Conservation (phyloP, 2,329 filamentous ascomycete species). For the Alternaria ventricosa region DNA sequence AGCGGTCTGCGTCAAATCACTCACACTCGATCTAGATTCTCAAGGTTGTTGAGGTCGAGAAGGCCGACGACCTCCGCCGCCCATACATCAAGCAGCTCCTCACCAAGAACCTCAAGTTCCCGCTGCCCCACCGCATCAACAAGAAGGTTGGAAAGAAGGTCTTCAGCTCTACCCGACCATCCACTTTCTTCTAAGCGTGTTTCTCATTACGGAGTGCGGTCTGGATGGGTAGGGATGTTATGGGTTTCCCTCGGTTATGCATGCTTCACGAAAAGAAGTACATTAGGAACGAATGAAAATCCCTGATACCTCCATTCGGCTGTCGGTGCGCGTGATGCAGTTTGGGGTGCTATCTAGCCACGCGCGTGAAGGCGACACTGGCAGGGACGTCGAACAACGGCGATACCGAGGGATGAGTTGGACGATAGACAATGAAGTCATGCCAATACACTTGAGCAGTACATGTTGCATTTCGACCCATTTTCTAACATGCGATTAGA, state of each 20-base stretch:
- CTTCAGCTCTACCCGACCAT: constrained; percentile 90
- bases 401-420: background rate
- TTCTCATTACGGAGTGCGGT: constrained; percentile 50
- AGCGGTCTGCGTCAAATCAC: background rate
- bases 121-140: constrained; percentile 93
- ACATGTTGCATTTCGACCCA: background rate
- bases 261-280: constrained; percentile 52
- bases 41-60: constrained; percentile 96
- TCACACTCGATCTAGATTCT: constrained; percentile 72
- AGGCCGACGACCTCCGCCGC: constrained; percentile 91
- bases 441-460: constrained; percentile 6
- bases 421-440: constrained; percentile 20
- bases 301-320: constrained; percentile 44
- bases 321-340: constrained; percentile 31
- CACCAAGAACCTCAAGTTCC: constrained; percentile 95
- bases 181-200: constrained; percentile 89
- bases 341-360: constrained; percentile 17
- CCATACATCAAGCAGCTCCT: constrained; percentile 99
- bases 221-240: constrained; percentile 47
- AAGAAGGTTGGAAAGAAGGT: constrained; percentile 86
- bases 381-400: constrained; percentile 4
- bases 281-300: constrained; percentile 54
- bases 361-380: background rate
- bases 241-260: constrained; percentile 50
- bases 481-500: constrained; percentile 21